Percentiles rank a stretch among this genome's conserved stretches.
Evolutionary conservation across 2,329 filamentous ascomycete species (phyloP).

Genomic region (Alternaria infectoria): DNA sequence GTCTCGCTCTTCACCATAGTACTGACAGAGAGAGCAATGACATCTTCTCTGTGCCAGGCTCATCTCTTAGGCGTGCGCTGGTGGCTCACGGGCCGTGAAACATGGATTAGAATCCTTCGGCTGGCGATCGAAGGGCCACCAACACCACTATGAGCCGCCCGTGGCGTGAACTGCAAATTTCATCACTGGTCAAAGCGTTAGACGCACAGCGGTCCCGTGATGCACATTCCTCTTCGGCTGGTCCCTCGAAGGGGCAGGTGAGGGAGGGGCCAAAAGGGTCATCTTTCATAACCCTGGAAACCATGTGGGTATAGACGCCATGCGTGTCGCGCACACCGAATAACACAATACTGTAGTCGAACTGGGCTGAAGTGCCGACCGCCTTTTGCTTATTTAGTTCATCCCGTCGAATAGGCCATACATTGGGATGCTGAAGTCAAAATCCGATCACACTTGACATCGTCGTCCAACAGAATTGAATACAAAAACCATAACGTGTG

Average conservation of each 20-base stretch:
- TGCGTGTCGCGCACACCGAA: neutral
- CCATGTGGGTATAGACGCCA: neutral
- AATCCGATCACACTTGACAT: neutral
- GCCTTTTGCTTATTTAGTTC: neutral
- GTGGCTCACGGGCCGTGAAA: conserved; percentile 19
- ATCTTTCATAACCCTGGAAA: neutral
- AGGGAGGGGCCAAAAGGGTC: neutral
- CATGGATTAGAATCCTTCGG: conserved; percentile 17
- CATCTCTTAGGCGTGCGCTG: neutral
- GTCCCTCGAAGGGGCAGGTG: conserved; percentile 14
- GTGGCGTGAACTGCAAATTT: conserved; percentile 10
- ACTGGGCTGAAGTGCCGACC: neutral
- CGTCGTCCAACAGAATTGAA: neutral
- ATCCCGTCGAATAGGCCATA: neutral
- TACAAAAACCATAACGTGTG: neutral
- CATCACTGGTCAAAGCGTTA: conserved; percentile 7
- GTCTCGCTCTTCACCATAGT: neutral
- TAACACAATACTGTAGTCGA: neutral
- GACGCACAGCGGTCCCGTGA: conserved; percentile 4
- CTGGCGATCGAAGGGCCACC: conserved; percentile 24
- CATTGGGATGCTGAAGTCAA: neutral
- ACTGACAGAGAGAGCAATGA: neutral
- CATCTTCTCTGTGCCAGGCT: neutral
- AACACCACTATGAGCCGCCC: conserved; percentile 15
- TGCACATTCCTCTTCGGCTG: conserved; percentile 12